Evolutionary conservation across 495 filamentous ascomycete genomes (phyloP), one percentile per base, ranked within the genome.

Genomic region (Coniosporium apollinis): DNA sequence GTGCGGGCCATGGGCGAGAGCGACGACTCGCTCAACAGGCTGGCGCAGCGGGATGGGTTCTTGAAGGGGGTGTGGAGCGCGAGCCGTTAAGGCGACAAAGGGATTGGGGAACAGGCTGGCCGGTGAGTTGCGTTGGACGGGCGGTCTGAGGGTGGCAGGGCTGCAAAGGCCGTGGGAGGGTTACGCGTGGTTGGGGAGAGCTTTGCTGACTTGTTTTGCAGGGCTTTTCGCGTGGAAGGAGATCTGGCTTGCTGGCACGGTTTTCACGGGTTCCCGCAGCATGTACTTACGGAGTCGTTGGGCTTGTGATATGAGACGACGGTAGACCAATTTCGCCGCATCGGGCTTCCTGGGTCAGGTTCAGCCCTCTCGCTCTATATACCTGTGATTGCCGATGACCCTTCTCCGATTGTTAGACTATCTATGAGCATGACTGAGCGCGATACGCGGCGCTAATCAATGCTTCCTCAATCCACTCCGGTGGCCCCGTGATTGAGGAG

Each of bases 1-100:
- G 83, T 99, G 47, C 72, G 89, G 50, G 79, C 85, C 43, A 93
- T 93, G 76, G 89, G 89, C 47, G 89, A 99, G 79, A 75, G 75
- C 56, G 89, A 99, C 58, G 91, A 99, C 69, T 73, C 78, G 48
- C 59, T 99, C 57, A 99, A 99, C 75, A 66, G 89, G 51, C 70
- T 99, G 49, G 70, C 85, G 42, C 89, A 99, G 76, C 72, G 76
- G 51, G 89, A 99, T 59, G 89, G 89, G 43, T 79, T 92, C 61
- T 59, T 99, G 58, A 93, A 93, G 79, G 79, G 67, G 56, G 89
- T 99, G 51, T 99, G 91, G 91, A 76, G 72, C 59, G 76, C 74
- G 43, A 60, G 47, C 51, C 50, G 65, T 55, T 76, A 82, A 62
- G 70, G 74, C 60, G 81, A 74, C 3, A 67, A 63, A 53, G 39